These are phyloP conservation scores for Ensete ventricosum DNA, from an alignment of 176 grass and related monocot species.

Conservation along the genomic window DNA sequence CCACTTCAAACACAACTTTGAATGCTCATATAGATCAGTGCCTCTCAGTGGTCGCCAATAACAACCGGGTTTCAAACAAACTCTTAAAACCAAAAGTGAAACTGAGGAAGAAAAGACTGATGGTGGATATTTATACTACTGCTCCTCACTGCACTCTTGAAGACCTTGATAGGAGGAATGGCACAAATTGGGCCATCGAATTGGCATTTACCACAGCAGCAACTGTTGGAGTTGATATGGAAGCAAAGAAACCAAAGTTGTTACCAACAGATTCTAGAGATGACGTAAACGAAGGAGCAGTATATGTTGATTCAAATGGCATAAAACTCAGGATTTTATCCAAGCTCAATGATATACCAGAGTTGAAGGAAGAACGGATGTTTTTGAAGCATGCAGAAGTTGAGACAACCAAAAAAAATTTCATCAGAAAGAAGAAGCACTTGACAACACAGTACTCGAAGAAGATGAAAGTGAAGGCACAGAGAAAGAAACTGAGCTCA, in stretches of 20 bases:
- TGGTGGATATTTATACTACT: constrained; percentile 22
- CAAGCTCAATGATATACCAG: constrained; percentile 14
- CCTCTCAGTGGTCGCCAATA: constrained; percentile 8
- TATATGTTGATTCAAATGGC: constrained; percentile 32
- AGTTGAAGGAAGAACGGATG: neutral
- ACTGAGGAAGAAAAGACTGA: constrained; percentile 24
- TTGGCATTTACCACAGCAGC: neutral
- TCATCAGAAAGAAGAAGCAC: constrained; percentile 10
- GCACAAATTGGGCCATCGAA: constrained; percentile 25
- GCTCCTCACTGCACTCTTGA: constrained; percentile 20
- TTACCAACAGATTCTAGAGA: constrained; percentile 5
- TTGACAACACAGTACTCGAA: neutral
- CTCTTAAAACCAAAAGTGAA: constrained; percentile 17
- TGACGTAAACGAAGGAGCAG: neutral
- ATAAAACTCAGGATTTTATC: constrained; percentile 33
- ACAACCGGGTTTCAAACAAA: neutral
- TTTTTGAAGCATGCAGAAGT: constrained; percentile 2
- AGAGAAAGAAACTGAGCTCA: constrained; percentile 8
- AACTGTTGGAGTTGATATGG: neutral
- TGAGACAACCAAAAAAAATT: neutral
- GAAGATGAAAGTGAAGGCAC: constrained; percentile 7
- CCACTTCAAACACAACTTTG: constrained; percentile 25
- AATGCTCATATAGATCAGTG: constrained; percentile 25
- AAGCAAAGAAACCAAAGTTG: constrained; percentile 6
- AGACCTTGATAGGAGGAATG: constrained; percentile 29